A percentile compares a stretch with the other conserved stretches of the same genome.
Conservation (phyloP, 768 basidiomycete species). For the Astraeus odoratus region DNA sequence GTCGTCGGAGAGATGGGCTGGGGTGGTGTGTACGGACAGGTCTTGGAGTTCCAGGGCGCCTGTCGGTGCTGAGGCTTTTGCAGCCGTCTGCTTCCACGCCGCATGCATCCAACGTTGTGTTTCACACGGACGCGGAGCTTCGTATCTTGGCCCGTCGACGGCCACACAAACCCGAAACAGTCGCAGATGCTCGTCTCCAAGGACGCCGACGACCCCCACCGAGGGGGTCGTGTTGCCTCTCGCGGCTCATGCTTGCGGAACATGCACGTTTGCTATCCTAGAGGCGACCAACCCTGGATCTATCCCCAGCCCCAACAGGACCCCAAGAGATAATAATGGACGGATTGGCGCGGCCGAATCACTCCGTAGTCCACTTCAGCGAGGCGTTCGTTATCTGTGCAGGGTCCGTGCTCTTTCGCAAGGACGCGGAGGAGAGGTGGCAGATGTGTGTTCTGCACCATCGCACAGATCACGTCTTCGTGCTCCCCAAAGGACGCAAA, state of each 20-base stretch:
- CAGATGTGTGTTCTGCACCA: conserved; percentile 15
- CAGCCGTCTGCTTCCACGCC: not conserved
- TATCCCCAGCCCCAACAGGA: not conserved
- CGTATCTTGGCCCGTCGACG: not conserved
- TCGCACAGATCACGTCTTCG: conserved; percentile 12
- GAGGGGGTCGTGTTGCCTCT: not conserved
- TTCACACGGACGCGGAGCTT: not conserved
- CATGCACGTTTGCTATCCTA: no score
- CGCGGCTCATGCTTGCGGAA: no score
- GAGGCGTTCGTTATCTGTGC: conserved; percentile 16
- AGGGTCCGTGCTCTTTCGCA: conserved; percentile 15
- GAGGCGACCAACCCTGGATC: no score
- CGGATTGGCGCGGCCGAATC: not conserved
- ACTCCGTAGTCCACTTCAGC: conserved; percentile 9
- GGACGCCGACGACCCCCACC: not conserved
- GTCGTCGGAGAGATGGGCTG: not conserved
- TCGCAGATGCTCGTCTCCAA: no score
- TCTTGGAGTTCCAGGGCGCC: conserved; percentile 17
- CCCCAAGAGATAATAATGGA: not conserved
- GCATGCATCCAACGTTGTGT: not conserved
- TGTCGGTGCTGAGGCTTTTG: not conserved
- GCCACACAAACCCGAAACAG: not conserved
- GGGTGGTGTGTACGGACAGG: conserved; percentile 1
- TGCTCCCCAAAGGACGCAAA: conserved; percentile 60
- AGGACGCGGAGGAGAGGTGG: not conserved